Percentiles rank a stretch among this genome's conserved stretches.
phyloP scores from a whole-genome alignment of 257 asterid genomes.

The Thymus quinquecostatus region DNA sequence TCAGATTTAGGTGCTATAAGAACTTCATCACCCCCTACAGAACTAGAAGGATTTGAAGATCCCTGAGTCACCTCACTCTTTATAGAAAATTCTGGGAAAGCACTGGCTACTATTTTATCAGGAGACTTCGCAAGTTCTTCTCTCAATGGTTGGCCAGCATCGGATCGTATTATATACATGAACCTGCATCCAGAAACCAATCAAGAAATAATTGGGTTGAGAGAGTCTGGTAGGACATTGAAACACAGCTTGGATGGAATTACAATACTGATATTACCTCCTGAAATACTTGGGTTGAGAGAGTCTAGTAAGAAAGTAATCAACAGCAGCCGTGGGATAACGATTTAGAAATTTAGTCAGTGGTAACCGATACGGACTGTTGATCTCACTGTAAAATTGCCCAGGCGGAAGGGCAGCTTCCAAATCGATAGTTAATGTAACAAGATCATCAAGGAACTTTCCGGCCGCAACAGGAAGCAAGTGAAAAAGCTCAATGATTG shows the following conservation, averaged over 20 bases:
- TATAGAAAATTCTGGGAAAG: slow-evolving; percentile 73
- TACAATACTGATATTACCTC: slow-evolving; percentile 54
- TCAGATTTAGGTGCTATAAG: slow-evolving; percentile 65
- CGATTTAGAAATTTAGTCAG: slow-evolving; percentile 95
- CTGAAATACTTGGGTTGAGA: slow-evolving; percentile 87
- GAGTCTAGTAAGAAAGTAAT: slow-evolving; percentile 88
- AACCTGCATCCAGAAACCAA: slow-evolving; percentile 60
- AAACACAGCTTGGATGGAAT: slow-evolving; percentile 28
- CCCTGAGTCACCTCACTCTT: slow-evolving; percentile 68
- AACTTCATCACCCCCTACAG: slow-evolving; percentile 58
- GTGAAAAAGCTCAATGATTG: slow-evolving; percentile 98
- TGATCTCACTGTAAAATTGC: slow-evolving; percentile 95
- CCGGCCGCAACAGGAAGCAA: slow-evolving; percentile 99
- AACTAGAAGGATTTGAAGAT: slow-evolving; percentile 58
- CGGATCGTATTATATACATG: slow-evolving; percentile 94
- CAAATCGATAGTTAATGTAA: slow-evolving; percentile 92
- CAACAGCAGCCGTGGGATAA: slow-evolving; percentile 88
- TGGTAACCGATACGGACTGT: slow-evolving; percentile 97
- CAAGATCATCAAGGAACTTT: slow-evolving; percentile 97
- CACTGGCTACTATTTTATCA: slow-evolving; percentile 90
- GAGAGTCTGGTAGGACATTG: neutral
- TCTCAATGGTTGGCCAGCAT: slow-evolving; percentile 98
- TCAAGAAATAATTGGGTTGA: neutral
- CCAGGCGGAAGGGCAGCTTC: slow-evolving; percentile 98
- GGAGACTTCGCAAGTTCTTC: slow-evolving; percentile 99